Evolutionary conservation across 805 yeast species (phyloP).

Genomic region (Lachancea nothofagi): DNA sequence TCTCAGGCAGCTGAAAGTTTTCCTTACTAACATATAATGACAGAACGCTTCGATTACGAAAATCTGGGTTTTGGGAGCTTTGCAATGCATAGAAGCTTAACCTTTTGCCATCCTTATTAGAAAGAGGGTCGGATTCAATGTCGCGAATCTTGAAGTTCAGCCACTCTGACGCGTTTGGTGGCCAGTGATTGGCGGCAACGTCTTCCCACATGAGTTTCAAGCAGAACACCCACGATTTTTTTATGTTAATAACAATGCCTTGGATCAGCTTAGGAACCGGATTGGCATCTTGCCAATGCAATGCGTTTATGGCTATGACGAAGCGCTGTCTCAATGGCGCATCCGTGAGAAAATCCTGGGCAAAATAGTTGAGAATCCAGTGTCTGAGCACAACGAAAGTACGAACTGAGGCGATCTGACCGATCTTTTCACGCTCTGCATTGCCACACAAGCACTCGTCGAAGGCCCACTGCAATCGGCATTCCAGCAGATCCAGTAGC

Average conservation of each 20-base stretch:
- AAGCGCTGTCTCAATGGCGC: slow-evolving; percentile 43
- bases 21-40: slow-evolving; percentile 25
- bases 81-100: slow-evolving; percentile 29
- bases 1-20: slow-evolving; percentile 18
- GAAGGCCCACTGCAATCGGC: slow-evolving; percentile 71
- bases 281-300: background rate
- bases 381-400: slow-evolving; percentile 84
- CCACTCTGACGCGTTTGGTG: slow-evolving; percentile 20
- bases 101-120: slow-evolving; percentile 21
- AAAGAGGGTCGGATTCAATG: slow-evolving; percentile 16
- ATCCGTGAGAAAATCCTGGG: slow-evolving; percentile 69
- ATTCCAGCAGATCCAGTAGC: slow-evolving; percentile 54
- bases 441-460: slow-evolving; percentile 24
- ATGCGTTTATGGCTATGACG: slow-evolving; percentile 36
- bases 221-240: slow-evolving; percentile 43
- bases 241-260: slow-evolving; percentile 41
- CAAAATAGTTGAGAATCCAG: slow-evolving; percentile 84
- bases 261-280: slow-evolving; percentile 25
- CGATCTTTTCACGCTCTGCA: slow-evolving; percentile 39
- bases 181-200: slow-evolving; percentile 18
- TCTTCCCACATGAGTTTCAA: slow-evolving; percentile 27
- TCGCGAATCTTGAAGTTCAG: slow-evolving; percentile 20
- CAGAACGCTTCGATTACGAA: slow-evolving; percentile 30
- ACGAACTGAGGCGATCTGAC: slow-evolving; percentile 65
- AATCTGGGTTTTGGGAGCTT: slow-evolving; percentile 28